phyloP scores from a whole-genome alignment of 306 rosid species.

The Malus fusca region DNA sequence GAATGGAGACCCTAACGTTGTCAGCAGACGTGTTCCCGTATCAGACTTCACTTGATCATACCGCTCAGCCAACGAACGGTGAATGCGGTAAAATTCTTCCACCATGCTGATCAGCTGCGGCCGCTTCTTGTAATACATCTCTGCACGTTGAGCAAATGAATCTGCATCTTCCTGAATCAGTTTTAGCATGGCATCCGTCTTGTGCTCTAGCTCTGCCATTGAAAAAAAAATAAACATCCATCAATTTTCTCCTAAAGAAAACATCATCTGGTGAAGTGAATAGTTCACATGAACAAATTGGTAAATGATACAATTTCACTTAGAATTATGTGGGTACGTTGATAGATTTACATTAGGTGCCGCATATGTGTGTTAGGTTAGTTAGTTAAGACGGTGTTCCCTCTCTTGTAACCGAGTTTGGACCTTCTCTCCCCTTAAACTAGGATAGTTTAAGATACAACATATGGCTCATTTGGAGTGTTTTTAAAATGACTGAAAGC shows the following conservation, averaged over 20 bases:
- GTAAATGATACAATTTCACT: neutral
- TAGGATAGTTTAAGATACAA: neutral
- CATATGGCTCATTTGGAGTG: no score
- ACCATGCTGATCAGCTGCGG: slow-evolving; percentile 76
- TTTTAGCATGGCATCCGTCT: slow-evolving; percentile 56
- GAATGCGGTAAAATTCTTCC: slow-evolving; percentile 72
- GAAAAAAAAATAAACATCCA: slow-evolving; percentile 1
- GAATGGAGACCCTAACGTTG: slow-evolving; percentile 48
- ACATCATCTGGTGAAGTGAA: neutral
- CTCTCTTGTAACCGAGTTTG: neutral
- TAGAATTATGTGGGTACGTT: neutral
- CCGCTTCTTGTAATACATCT: slow-evolving; percentile 83
- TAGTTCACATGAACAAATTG: neutral
- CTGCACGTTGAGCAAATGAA: slow-evolving; percentile 88
- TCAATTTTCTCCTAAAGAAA: neutral
- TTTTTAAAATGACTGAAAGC: no score
- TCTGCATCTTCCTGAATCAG: slow-evolving; percentile 77
- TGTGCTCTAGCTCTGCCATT: slow-evolving; percentile 56
- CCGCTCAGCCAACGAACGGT: slow-evolving; percentile 67
- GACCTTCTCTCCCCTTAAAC: neutral
- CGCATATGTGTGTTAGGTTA: neutral
- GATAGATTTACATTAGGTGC: neutral
- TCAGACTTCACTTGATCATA: slow-evolving; percentile 68
- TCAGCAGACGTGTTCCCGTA: slow-evolving; percentile 37
- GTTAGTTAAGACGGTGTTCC: neutral